These are phyloP conservation scores for Nyctanthes arbortristis DNA, from an alignment of 257 asterid genomes.

Conservation along the genomic window DNA sequence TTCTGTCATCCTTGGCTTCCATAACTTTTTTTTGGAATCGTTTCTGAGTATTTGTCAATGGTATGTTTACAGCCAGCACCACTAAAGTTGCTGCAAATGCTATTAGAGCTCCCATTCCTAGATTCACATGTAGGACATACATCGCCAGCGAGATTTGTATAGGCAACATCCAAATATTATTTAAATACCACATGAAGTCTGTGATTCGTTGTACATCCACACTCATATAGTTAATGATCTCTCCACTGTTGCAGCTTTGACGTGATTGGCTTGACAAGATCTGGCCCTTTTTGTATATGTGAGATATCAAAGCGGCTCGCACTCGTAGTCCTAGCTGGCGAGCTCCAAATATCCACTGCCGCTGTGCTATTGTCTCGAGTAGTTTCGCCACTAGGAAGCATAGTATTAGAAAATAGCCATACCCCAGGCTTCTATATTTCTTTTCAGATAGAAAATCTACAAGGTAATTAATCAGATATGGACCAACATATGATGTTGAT, in stretches of 20 bases:
- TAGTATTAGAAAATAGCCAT: constrained; percentile 58
- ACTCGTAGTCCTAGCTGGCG: constrained; percentile 82
- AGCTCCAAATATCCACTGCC: constrained; percentile 71
- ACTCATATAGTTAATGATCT: constrained; percentile 57
- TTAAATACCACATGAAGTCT: constrained; percentile 56
- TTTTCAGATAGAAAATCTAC: constrained; percentile 48
- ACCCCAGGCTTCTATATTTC: too few species aligned
- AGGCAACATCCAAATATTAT: constrained; percentile 57
- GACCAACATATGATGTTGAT: constrained; percentile 68
- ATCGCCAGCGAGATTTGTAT: constrained; percentile 52
- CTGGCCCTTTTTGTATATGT: constrained; percentile 56
- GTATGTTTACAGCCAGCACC: constrained; percentile 51
- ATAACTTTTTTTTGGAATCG: constrained; percentile 50
- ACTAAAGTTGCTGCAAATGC: constrained; percentile 52
- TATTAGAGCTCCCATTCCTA: constrained; percentile 50
- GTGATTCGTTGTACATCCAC: constrained; percentile 60
- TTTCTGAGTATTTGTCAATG: constrained; percentile 50
- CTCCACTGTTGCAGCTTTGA: constrained; percentile 51
- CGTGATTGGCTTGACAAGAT: constrained; percentile 50
- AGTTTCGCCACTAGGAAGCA: constrained; percentile 63
- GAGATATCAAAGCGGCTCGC: constrained; percentile 75
- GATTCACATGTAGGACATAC: constrained; percentile 49
- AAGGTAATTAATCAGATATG: constrained; percentile 69
- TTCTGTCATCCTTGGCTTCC: constrained; percentile 51
- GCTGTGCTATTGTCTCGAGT: constrained; percentile 65